These are phyloP conservation scores for Ustulina deusta DNA, from an alignment of 2,329 filamentous ascomycete species.

Conservation along the genomic window DNA sequence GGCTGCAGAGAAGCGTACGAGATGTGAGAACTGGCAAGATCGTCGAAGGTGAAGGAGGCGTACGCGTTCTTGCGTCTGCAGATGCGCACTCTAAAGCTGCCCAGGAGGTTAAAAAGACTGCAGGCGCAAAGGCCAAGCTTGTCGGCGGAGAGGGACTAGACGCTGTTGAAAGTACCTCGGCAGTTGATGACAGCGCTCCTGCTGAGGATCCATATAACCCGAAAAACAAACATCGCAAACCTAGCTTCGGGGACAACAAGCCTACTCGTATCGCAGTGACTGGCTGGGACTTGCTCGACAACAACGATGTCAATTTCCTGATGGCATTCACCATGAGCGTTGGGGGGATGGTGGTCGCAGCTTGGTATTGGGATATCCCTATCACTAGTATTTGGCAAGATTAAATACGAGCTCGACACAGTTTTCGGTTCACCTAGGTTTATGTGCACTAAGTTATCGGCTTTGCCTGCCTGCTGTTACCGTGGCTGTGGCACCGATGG, in stretches of 20 bases:
- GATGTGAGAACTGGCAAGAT: conserved; percentile 88
- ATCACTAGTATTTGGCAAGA: conserved; percentile 57
- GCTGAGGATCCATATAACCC: conserved; percentile 61
- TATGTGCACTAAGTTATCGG: neutral
- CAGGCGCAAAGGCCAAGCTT: conserved; percentile 57
- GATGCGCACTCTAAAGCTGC: conserved; percentile 44
- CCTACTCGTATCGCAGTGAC: conserved; percentile 74
- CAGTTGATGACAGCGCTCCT: conserved; percentile 53
- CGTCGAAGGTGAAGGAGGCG: conserved; percentile 85
- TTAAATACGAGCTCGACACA: conserved; percentile 18
- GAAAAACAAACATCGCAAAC: conserved; percentile 61
- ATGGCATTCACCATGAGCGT: conserved; percentile 89
- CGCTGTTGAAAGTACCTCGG: conserved; percentile 55
- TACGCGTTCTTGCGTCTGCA: conserved; percentile 64
- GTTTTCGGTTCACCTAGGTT: neutral
- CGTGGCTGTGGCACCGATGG: neutral
- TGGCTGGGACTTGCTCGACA: conserved; percentile 82
- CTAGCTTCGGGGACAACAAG: conserved; percentile 66
- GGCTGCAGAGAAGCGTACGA: conserved; percentile 86
- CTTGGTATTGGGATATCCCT: conserved; percentile 71
- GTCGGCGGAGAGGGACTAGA: conserved; percentile 59
- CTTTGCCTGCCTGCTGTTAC: neutral
- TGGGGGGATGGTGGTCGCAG: conserved; percentile 75
- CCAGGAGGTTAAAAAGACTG: conserved; percentile 52
- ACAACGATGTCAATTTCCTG: conserved; percentile 93